A percentile compares a stretch with the other conserved stretches of the same genome.
phyloP scores from a whole-genome alignment of 768 basidiomycete species.

The Pleurotus ostreatus region DNA sequence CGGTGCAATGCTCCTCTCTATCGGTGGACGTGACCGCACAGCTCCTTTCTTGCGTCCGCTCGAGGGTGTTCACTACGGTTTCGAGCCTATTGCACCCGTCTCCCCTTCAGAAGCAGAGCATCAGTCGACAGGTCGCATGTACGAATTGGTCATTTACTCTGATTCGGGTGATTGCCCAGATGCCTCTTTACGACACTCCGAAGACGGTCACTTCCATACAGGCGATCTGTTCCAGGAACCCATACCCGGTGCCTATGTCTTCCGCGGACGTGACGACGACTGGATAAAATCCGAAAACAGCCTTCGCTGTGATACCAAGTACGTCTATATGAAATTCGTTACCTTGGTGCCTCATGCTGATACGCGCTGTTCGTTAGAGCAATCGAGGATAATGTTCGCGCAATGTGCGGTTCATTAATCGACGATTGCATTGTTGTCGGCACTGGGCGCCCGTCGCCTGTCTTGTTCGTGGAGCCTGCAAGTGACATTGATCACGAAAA shows the following conservation, averaged over 20 bases:
- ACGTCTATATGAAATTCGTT: constrained; percentile 16
- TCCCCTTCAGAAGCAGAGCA: constrained; percentile 38
- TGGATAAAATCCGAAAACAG: constrained; percentile 85
- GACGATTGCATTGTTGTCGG: constrained; percentile 77
- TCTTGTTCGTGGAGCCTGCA: constrained; percentile 69
- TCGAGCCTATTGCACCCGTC: constrained; percentile 47
- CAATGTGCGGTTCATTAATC: constrained; percentile 61
- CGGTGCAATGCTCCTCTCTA: constrained; percentile 64
- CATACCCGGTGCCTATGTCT: constrained; percentile 53
- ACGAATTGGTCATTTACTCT: constrained; percentile 68
- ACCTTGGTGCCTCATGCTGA: background rate
- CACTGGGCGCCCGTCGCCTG: constrained; percentile 69
- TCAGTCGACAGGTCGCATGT: constrained; percentile 50
- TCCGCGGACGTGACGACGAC: constrained; percentile 74
- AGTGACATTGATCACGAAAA: constrained; percentile 48
- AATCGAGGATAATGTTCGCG: constrained; percentile 73
- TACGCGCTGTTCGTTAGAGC: constrained; percentile 34
- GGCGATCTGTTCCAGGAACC: constrained; percentile 77
- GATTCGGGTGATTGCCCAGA: constrained; percentile 70
- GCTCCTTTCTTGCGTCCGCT: constrained; percentile 52
- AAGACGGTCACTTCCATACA: constrained; percentile 76
- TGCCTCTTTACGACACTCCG: constrained; percentile 42
- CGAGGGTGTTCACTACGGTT: constrained; percentile 64
- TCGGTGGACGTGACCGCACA: constrained; percentile 47
- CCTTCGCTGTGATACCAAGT: constrained; percentile 74